A percentile compares a stretch with the other conserved stretches of the same genome.
phyloP scores from a whole-genome alignment of 306 rosid genomes.

The Leucaena leucocephala region DNA sequence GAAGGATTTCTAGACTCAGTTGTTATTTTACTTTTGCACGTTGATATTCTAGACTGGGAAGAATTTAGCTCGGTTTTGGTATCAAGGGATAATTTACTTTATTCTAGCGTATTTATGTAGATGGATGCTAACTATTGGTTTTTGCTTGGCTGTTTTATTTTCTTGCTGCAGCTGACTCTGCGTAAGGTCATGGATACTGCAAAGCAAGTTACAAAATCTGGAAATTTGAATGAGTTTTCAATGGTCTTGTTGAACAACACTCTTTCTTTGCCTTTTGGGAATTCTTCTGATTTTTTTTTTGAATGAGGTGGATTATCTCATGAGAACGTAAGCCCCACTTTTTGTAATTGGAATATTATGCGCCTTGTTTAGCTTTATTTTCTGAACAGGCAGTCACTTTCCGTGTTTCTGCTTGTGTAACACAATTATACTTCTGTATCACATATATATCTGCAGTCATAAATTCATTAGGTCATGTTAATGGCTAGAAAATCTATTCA shows the following conservation, averaged over 20 bases:
- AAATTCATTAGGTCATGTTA: constrained; percentile 16
- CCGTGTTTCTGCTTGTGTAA: constrained; percentile 25
- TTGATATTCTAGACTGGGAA: neutral
- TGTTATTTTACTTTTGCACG: neutral
- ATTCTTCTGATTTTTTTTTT: constrained; percentile 72
- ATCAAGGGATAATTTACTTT: neutral
- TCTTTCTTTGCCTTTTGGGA: constrained; percentile 91
- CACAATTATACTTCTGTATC: neutral
- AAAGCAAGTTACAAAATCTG: constrained; percentile 84
- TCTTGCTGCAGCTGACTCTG: constrained; percentile 74
- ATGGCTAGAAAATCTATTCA: neutral
- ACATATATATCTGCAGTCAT: neutral
- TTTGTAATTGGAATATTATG: constrained; percentile 25
- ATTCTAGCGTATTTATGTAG: neutral
- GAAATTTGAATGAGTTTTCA: constrained; percentile 89
- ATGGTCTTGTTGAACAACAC: constrained; percentile 97
- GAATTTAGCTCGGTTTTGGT: neutral
- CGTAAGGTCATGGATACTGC: constrained; percentile 98
- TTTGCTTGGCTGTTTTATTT: constrained; percentile 34
- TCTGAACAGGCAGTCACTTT: constrained; percentile 3
- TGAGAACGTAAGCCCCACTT: constrained; percentile 68
- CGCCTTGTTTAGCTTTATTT: constrained; percentile 21
- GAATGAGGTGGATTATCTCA: constrained; percentile 90
- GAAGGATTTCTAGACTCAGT: neutral
- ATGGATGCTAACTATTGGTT: constrained; percentile 15